Evolutionary conservation across 2,329 filamentous ascomycete genomes (phyloP), one percentile per base, ranked within the genome.

Genomic region (Ophiostoma triangulosporum): DNA sequence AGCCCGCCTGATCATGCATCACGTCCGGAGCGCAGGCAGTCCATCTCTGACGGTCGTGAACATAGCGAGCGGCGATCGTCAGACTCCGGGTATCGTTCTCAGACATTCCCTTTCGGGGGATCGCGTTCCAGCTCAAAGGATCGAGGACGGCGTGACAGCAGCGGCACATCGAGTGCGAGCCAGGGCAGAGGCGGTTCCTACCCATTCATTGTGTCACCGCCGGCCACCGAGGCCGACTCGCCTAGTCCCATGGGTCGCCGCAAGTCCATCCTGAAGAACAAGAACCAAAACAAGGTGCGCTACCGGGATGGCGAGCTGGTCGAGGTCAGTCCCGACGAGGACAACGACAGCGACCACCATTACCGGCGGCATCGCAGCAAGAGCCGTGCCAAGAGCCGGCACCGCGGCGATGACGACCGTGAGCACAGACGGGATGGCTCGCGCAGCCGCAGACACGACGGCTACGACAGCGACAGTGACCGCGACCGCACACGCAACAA

Each of bases 211-310:
- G 70, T 66, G 6, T 57, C 60, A 3, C 54, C 59, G 0, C 57
- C 58, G 63, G 6, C 62, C 64, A 7, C 69, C 65, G 1, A 59
- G 27, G 26, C 26, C 3, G 36, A 35, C 36, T 20, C 17, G 57
- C 62, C 66, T 64, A 69, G 0, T 61, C 67, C 3, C 59, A 58
- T 27, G 69, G 65, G 69, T 0, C 64, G 61, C 54, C 78, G 77
- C 1, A 80, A 79, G 60, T 73, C 77, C 5, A 81, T 81, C n/a
- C 67, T 81, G 17, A 81, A 81, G 67, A 81, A 81, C 62, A 74
- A 71, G 59, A 77, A 78, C 56, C 73, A 73, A 48, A 75, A 80
- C 56, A 75, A 75, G 46, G 76, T 81, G 5, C 71, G 72, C 4
- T 78, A 78, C 55, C 71, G 74, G 35, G 69, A 71, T 1, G 69